phyloP scores from a whole-genome alignment of 805 yeast genomes.

The Pichia cephalocereana region DNA sequence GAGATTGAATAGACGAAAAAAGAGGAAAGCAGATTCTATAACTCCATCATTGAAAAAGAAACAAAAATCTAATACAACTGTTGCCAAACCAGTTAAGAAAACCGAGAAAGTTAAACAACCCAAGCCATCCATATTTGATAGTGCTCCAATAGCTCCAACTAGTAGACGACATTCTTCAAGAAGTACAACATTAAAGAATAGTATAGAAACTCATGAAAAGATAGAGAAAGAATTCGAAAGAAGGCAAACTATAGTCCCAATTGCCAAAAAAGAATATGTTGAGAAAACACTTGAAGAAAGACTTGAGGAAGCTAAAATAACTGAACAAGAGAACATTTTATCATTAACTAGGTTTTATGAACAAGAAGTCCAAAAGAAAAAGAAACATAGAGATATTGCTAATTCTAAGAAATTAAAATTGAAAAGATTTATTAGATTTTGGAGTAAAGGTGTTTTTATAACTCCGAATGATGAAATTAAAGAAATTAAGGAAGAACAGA shows the following conservation, averaged over 20 bases:
- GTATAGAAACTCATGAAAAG: conserved; percentile 65
- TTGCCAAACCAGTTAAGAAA: neutral
- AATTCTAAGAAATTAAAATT: conserved; percentile 56
- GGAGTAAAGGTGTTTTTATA: conserved; percentile 39
- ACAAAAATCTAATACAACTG: conserved; percentile 1
- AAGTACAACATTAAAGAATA: conserved; percentile 66
- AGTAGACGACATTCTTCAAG: conserved; percentile 70
- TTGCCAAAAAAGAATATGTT: conserved; percentile 28
- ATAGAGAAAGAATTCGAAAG: conserved; percentile 60
- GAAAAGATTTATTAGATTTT: conserved; percentile 46
- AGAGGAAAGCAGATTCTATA: conserved; percentile 36
- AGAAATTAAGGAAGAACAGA: conserved; percentile 28
- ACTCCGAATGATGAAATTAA: conserved; percentile 58
- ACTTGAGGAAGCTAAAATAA: conserved; percentile 74
- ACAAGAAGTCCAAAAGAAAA: conserved; percentile 74
- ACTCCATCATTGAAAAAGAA: conserved; percentile 10
- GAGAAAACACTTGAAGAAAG: conserved; percentile 63
- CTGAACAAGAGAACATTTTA: conserved; percentile 66
- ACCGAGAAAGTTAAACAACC: neutral
- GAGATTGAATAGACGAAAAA: conserved; percentile 24
- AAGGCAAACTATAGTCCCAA: conserved; percentile 23
- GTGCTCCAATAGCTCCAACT: conserved; percentile 25
- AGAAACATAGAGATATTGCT: conserved; percentile 64
- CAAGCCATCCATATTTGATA: neutral
- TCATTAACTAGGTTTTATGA: conserved; percentile 74